Conservation (phyloP, 345 rosid genomes). For the Pistacia integerrima region DNA sequence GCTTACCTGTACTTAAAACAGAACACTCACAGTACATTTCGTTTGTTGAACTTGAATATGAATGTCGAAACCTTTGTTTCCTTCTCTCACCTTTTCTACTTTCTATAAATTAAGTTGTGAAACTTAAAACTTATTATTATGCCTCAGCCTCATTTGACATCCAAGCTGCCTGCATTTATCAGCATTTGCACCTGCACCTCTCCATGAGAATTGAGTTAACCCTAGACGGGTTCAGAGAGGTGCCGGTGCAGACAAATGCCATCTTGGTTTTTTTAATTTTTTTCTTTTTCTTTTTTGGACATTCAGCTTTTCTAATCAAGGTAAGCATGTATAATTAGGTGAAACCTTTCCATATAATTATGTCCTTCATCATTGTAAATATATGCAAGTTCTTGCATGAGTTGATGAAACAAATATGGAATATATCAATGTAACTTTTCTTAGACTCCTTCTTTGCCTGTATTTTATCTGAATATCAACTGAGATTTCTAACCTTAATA, state of each 20-base stretch:
- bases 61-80: background rate
- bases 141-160: background rate
- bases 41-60: background rate
- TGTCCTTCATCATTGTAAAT: background rate
- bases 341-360: too few relatives aligned
- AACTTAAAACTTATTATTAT: too few relatives aligned
- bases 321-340: too few relatives aligned
- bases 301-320: too few relatives aligned
- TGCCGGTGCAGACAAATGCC: constrained; percentile 41
- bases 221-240: constrained; percentile 10
- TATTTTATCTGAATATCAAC: too few relatives aligned
- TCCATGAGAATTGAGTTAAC: background rate
- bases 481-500: too few relatives aligned
- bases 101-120: too few relatives aligned
- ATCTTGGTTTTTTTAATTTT: constrained; percentile 11
- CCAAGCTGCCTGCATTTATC: constrained; percentile 33
- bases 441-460: too few relatives aligned
- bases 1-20: background rate
- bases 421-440: too few relatives aligned
- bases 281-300: too few relatives aligned
- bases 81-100: background rate
- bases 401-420: too few relatives aligned
- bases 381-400: too few relatives aligned
- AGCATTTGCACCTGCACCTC: constrained; percentile 65
- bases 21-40: background rate